Conservation (phyloP, 2,329 filamentous ascomycete genomes). For the Cercospora sojina region DNA sequence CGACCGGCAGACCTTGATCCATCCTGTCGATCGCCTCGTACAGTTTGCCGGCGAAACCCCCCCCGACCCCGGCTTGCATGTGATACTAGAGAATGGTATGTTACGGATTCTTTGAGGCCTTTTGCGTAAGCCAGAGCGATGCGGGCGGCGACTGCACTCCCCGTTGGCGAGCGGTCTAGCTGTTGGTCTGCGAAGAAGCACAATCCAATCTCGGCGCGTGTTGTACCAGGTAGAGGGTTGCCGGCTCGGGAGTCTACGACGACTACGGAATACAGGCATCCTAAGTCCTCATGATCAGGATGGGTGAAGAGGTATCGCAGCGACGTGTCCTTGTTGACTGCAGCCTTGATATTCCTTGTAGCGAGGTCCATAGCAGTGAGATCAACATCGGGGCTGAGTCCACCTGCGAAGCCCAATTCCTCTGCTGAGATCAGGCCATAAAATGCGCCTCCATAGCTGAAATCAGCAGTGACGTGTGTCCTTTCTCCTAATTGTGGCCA, state of each 20-base stretch:
- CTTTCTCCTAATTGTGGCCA: slow-evolving; percentile 43
- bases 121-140: slow-evolving; percentile 31
- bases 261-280: slow-evolving; percentile 43
- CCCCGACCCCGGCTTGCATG: slow-evolving; percentile 14
- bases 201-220: slow-evolving; percentile 43
- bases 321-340: slow-evolving; percentile 33
- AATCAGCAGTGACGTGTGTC: slow-evolving; percentile 35
- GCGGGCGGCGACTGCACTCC: slow-evolving; percentile 36
- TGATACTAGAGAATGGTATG: slow-evolving; percentile 25
- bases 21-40: slow-evolving; percentile 3
- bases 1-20: slow-evolving; percentile 7
- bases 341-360: slow-evolving; percentile 39
- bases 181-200: slow-evolving; percentile 45
- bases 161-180: slow-evolving; percentile 48
- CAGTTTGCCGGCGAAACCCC: slow-evolving; percentile 21
- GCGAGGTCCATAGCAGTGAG: slow-evolving; percentile 37
- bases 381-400: slow-evolving; percentile 33
- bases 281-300: slow-evolving; percentile 39
- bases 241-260: slow-evolving; percentile 37
- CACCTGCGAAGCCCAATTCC: slow-evolving; percentile 43
- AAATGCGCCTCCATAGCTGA: slow-evolving; percentile 50
- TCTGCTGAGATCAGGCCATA: slow-evolving; percentile 42
- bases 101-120: slow-evolving; percentile 12
- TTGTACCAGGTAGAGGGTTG: slow-evolving; percentile 17
- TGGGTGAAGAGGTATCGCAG: slow-evolving; percentile 27